These are phyloP conservation scores for Liquidambar formosana DNA, from an alignment of 164 flowering plant genomes.

Conservation along the genomic window DNA sequence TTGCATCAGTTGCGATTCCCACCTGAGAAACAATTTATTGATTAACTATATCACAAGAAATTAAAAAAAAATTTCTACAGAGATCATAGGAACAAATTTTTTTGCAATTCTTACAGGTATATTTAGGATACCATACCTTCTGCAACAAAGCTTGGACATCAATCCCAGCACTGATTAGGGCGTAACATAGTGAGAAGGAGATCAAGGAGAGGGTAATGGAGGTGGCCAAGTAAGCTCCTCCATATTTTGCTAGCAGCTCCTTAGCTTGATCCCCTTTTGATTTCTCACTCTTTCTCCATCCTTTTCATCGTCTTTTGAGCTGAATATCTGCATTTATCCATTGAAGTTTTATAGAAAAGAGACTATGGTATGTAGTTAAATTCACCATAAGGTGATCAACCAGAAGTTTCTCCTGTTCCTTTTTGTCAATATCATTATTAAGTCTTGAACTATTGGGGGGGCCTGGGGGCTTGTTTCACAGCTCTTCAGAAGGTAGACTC, in stretches of 20 bases:
- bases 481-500: too few relatives aligned
- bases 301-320: slow-evolving; percentile 61
- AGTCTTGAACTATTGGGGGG: too few relatives aligned
- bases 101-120: neutral
- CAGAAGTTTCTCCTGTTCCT: too few relatives aligned
- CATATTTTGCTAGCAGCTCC: slow-evolving; percentile 86
- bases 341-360: neutral
- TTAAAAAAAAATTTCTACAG: neutral
- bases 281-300: slow-evolving; percentile 40
- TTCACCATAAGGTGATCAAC: too few relatives aligned
- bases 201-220: slow-evolving; percentile 88
- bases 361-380: too few relatives aligned
- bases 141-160: slow-evolving; percentile 84
- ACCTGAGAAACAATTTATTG: slow-evolving; percentile 38
- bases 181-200: slow-evolving; percentile 86
- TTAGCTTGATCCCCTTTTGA: slow-evolving; percentile 90
- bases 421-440: too few relatives aligned
- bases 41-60: neutral
- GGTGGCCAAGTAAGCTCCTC: slow-evolving; percentile 95
- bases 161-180: slow-evolving; percentile 70
- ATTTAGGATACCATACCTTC: slow-evolving; percentile 45
- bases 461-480: too few relatives aligned
- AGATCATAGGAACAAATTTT: too few relatives aligned
- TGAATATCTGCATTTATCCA: slow-evolving; percentile 69
- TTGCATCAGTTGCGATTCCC: slow-evolving; percentile 70